Percentiles rank a stretch among this genome's conserved stretches.
phyloP scores from a whole-genome alignment of 495 filamentous ascomycete genomes.

The Aspergillus egyptiacus region DNA sequence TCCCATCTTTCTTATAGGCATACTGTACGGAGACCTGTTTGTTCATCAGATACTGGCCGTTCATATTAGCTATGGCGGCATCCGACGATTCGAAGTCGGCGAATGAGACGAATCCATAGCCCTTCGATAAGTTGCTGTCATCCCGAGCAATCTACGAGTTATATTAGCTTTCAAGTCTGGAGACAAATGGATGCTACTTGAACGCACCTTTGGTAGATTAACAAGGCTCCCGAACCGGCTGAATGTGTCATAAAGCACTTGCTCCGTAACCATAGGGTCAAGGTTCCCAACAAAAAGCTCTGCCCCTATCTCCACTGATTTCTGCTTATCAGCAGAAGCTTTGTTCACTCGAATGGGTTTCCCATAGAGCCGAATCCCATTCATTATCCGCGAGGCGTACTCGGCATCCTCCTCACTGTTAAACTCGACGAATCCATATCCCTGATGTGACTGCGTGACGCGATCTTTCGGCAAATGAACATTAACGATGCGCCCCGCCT shows the following conservation, averaged over 20 bases:
- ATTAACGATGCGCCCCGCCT: slow-evolving; percentile 92
- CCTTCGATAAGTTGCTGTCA: slow-evolving; percentile 84
- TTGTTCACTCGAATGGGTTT: slow-evolving; percentile 98
- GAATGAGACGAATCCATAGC: slow-evolving; percentile 95
- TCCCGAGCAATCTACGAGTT: slow-evolving; percentile 70
- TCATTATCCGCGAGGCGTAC: slow-evolving; percentile 95
- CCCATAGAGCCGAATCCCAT: slow-evolving; percentile 85
- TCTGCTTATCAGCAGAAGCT: slow-evolving; percentile 92
- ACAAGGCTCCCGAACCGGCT: slow-evolving; percentile 84
- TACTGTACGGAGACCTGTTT: slow-evolving; percentile 95
- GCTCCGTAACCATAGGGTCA: slow-evolving; percentile 91
- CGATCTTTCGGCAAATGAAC: slow-evolving; percentile 97
- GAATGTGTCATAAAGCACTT: slow-evolving; percentile 96
- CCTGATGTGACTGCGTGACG: slow-evolving; percentile 93
- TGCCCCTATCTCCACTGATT: slow-evolving; percentile 89
- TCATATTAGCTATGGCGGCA: slow-evolving; percentile 85
- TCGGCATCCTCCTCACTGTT: slow-evolving; percentile 94
- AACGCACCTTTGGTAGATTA: slow-evolving; percentile 66
- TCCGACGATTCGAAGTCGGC: slow-evolving; percentile 92
- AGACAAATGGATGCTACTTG: slow-evolving; percentile 1
- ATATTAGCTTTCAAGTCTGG: background rate
- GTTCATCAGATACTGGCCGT: slow-evolving; percentile 95
- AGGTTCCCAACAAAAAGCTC: slow-evolving; percentile 97
- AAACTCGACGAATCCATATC: slow-evolving; percentile 98
- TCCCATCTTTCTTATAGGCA: slow-evolving; percentile 98